Conservation (phyloP, 2,329 filamentous ascomycete species). For the Talaromyces sp. region DNA sequence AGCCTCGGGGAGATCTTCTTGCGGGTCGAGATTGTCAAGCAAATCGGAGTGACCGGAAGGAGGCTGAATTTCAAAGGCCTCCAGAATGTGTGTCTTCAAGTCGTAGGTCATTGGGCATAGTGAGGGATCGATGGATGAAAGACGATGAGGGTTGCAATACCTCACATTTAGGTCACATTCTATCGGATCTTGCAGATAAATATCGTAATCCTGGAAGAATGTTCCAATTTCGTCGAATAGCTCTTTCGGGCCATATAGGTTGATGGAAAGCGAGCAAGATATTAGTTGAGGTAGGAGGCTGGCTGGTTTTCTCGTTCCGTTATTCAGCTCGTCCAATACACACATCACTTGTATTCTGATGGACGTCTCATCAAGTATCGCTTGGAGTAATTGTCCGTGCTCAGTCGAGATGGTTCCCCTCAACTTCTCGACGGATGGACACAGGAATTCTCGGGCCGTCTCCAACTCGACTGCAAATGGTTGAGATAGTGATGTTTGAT, state of each 20-base stretch:
- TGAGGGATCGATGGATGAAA: not conserved
- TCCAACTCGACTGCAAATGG: not conserved
- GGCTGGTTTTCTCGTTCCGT: not conserved
- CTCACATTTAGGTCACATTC: not conserved
- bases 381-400: not conserved
- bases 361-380: not conserved
- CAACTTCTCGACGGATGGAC: not conserved
- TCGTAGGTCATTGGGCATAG: not conserved
- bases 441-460: not conserved
- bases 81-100: not conserved
- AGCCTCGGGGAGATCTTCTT: not conserved
- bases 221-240: not conserved
- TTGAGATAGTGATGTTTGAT: not conserved
- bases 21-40: not conserved
- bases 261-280: not conserved
- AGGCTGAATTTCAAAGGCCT: not conserved
- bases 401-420: not conserved
- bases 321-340: not conserved
- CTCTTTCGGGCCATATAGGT: not conserved
- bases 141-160: slow-evolving; percentile 3
- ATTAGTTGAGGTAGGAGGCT: not conserved
- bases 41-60: not conserved
- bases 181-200: not conserved
- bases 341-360: not conserved
- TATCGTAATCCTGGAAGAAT: not conserved